Base-by-base conservation (phyloP, 371 early-diverging fungal genomes). In the Mycotypha africana region DNA sequence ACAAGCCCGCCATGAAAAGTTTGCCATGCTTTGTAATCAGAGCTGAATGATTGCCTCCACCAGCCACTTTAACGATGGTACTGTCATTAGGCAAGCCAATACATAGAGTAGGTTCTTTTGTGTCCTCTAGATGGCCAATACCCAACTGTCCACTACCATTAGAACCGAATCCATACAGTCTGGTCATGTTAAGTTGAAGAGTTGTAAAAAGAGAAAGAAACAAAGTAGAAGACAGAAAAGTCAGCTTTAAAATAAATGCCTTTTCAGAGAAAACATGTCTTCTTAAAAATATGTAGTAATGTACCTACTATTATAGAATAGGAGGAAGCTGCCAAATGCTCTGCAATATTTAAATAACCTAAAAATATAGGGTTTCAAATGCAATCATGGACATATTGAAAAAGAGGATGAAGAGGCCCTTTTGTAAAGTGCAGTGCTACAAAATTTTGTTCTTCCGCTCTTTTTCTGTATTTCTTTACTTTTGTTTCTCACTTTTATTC, bases 21-120 rank as follows among this genome's bases (percentile, higher is more conserved):
- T 47, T 50, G 25, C 66, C 61, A 3, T 36, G 43, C 3, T 56
- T 36, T 0, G 76, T 75, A 19, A 82, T 47, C 11, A 79, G 34
- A 0, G 75, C 77, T 0, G 84, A 66, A 46, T 85, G 88, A 43
- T 85, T 85, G 3, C 83, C 80, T 12, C 86, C 88, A 15, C 82
- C 81, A 5, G 54, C 48, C 1, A 73, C 42, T 15, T 71, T 62
- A 22, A 44, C 21, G 10, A 65, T 49, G 5, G 47, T 20, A 20
- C 56, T 56, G 24, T 48, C 23, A 0, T 26, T 34, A 4, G 63
- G 68, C 31, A 66, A 32, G 16, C 62, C 68, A 2, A 56, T 30
- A 33, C 71, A 67, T 9, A 16, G 38, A 15, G 48, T 46, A 2
- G 67, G 63, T 14, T 19, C 42, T 16, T 37, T 41, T 6, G 57